phyloP scores from a whole-genome alignment of 306 rosid genomes.

The Lupinus albus region DNA sequence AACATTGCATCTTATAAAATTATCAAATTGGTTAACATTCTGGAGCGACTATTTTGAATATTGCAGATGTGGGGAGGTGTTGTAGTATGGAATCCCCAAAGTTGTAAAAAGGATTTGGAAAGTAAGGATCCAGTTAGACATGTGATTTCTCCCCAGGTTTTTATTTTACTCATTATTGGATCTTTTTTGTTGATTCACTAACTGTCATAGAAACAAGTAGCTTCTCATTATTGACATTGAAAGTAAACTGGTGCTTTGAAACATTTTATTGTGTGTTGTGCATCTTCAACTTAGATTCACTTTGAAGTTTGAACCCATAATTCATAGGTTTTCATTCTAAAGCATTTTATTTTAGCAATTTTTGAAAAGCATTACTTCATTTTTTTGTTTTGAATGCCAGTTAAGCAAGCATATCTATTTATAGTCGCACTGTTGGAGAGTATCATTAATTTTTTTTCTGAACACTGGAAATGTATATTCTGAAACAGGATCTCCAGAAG shows the following conservation, averaged over 20 bases:
- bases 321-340: constrained; percentile 17
- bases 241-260: constrained; percentile 24
- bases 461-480: constrained; percentile 45
- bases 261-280: constrained; percentile 20
- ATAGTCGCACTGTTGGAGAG: constrained; percentile 11
- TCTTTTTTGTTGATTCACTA: constrained; percentile 25
- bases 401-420: neutral
- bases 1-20: constrained; percentile 17
- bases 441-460: constrained; percentile 38
- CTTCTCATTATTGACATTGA: constrained; percentile 18
- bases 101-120: constrained; percentile 56
- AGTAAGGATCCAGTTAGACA: constrained; percentile 57
- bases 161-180: constrained; percentile 35
- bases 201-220: constrained; percentile 6
- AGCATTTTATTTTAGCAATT: constrained; percentile 31
- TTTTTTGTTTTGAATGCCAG: neutral
- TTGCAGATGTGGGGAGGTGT: constrained; percentile 98
- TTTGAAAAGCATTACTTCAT: neutral
- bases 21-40: constrained; percentile 29
- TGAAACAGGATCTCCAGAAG: constrained; percentile 77
- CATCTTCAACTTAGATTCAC: constrained; percentile 4
- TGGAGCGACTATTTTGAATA: constrained; percentile 36
- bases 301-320: neutral
- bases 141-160: constrained; percentile 67
- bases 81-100: constrained; percentile 81